Conservation (phyloP, 371 early-diverging fungal species). For the Thermomucor indicae-seudaticae region DNA sequence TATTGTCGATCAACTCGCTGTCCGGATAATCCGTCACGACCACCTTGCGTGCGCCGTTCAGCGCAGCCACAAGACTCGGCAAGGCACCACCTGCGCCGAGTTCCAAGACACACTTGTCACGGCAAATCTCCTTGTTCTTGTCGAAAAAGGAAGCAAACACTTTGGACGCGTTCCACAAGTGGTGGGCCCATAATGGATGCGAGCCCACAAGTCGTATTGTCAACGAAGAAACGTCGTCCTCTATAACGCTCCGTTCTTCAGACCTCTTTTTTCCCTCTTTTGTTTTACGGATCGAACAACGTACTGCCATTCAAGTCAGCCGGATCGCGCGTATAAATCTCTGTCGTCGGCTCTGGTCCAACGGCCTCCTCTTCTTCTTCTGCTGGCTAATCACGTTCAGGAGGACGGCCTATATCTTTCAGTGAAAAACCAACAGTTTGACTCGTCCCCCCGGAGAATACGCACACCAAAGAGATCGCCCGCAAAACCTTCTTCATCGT, state of each 20-base stretch:
- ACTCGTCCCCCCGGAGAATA: not conserved
- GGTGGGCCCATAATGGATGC: conserved; percentile 88
- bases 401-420: conserved; percentile 8
- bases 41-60: conserved; percentile 73
- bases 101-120: conserved; percentile 74
- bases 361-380: conserved; percentile 37
- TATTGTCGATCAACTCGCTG: conserved; percentile 71
- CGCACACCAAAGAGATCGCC: conserved; percentile 45
- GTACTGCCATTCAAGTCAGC: conserved; percentile 18
- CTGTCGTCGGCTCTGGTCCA: conserved; percentile 49
- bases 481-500: conserved; percentile 38
- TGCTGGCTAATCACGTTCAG: too few species aligned
- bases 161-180: conserved; percentile 90
- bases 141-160: conserved; percentile 80
- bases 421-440: not conserved
- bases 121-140: conserved; percentile 47
- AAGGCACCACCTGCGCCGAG: conserved; percentile 90
- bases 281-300: not conserved
- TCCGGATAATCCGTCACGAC: conserved; percentile 93
- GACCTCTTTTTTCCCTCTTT: not conserved
- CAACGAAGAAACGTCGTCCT: conserved; percentile 18
- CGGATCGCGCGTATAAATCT: conserved; percentile 38
- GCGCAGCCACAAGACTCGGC: conserved; percentile 75
- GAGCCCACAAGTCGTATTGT: conserved; percentile 68
- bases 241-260: not conserved